These are phyloP conservation scores for Chloris gayana DNA, from an alignment of 176 grass and related monocot species.

Conservation along the genomic window DNA sequence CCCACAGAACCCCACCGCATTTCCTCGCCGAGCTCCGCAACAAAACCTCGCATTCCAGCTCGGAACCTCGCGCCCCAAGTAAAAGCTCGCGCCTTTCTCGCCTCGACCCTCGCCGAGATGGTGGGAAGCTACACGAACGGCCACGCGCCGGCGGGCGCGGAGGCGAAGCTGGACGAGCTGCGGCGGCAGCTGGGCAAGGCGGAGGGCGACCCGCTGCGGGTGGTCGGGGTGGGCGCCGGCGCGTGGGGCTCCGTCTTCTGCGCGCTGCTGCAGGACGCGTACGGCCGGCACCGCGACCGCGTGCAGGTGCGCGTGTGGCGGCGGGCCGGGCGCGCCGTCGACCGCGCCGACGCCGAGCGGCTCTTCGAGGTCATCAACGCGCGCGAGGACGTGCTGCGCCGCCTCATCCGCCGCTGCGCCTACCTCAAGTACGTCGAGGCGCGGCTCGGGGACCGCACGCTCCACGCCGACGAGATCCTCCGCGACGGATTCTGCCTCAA, in stretches of 20 bases:
- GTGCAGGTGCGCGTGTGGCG: slow-evolving; percentile 91
- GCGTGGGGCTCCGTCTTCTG: slow-evolving; percentile 92
- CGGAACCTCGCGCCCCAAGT: not conserved
- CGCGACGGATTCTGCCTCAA: slow-evolving; percentile 92
- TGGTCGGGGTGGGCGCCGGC: slow-evolving; percentile 80
- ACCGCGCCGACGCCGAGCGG: slow-evolving; percentile 79
- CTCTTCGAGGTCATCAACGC: slow-evolving; percentile 98
- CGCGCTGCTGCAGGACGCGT: slow-evolving; percentile 88
- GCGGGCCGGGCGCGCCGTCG: slow-evolving; percentile 65
- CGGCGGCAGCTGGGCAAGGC: slow-evolving; percentile 71
- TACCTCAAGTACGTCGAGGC: slow-evolving; percentile 97
- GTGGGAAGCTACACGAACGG: slow-evolving; percentile 60
- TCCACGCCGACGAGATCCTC: slow-evolving; percentile 88
- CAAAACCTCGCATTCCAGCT: slow-evolving; percentile 2
- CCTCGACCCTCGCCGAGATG: slow-evolving; percentile 3
- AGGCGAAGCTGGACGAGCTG: slow-evolving; percentile 83
- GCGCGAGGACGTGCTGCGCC: slow-evolving; percentile 73
- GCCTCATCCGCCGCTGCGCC: slow-evolving; percentile 70
- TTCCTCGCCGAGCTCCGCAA: slow-evolving; percentile 9
- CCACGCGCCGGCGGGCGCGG: slow-evolving; percentile 28
- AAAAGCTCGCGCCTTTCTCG: not conserved
- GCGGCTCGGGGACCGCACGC: slow-evolving; percentile 81
- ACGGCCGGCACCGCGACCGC: slow-evolving; percentile 75
- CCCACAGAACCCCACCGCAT: slow-evolving; percentile 42
- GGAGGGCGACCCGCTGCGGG: slow-evolving; percentile 63